A percentile compares a stretch with the other conserved stretches of the same genome.
Evolutionary conservation across 768 basidiomycete species (phyloP).

Genomic region (Psilocybe cyanescens): DNA sequence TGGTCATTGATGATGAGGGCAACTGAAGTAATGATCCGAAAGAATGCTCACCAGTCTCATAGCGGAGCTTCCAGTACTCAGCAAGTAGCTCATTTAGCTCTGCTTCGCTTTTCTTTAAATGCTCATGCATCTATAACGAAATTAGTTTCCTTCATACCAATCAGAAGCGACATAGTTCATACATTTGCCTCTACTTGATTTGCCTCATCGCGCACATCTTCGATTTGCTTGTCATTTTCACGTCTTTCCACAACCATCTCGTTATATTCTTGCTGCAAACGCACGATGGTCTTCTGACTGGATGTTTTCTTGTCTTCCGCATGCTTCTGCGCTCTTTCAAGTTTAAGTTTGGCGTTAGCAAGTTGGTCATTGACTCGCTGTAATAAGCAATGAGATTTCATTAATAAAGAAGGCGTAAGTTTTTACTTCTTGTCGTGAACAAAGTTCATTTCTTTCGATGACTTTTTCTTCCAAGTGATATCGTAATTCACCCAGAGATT

Average conservation of each 20-base stretch:
- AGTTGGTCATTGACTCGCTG: constrained; percentile 85
- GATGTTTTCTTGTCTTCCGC: constrained; percentile 79
- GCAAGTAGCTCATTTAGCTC: constrained; percentile 82
- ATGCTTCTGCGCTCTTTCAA: constrained; percentile 77
- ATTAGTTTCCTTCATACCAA: not conserved
- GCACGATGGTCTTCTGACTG: constrained; percentile 75
- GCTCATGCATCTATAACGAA: constrained; percentile 69
- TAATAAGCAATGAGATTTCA: not conserved
- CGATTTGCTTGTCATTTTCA: constrained; percentile 79
- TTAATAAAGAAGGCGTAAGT: not conserved
- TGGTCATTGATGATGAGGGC: not conserved
- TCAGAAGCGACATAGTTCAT: not conserved
- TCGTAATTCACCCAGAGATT: constrained; percentile 69
- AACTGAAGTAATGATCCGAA: not conserved
- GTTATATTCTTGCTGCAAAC: constrained; percentile 78
- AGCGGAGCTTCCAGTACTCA: constrained; percentile 83
- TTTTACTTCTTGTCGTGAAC: constrained; percentile 66
- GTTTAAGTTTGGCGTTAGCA: constrained; percentile 80
- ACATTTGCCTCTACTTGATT: constrained; percentile 73
- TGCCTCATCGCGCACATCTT: constrained; percentile 74
- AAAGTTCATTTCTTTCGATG: constrained; percentile 74
- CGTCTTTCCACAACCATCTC: constrained; percentile 76
- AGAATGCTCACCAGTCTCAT: constrained; percentile 64
- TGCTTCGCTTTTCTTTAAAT: constrained; percentile 70
- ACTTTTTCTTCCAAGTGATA: constrained; percentile 73